Base-by-base conservation (phyloP, 805 yeast species). In the Candida hispaniensis region DNA sequence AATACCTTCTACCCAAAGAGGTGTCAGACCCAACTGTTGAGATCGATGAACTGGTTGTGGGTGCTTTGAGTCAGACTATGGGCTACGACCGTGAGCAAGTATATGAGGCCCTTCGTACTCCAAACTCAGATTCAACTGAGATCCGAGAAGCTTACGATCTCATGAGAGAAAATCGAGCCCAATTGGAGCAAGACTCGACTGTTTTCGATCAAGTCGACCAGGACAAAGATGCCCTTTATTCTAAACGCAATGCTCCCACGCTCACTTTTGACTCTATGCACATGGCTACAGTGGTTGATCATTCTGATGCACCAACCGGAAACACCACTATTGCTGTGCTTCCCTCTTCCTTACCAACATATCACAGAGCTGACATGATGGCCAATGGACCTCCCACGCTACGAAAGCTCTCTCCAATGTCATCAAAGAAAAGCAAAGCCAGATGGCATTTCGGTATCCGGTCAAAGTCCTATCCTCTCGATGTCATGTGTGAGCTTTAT, bases 401-500 rank as follows among this genome's bases (percentile, higher is more conserved):
- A 27, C 55, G 56, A 43, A 53, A 57, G 39, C 47, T 52, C 22
- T 47, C 52, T 18, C 61, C 63, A 6, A 44, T 75, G 13, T 67
- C 76, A 14, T 67, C 79, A 29, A 85, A 88, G 56, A 83, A 82
- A 55, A 79, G 88, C 42, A 88, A 85, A 58, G 82, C 94, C 5
- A 75, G 94, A 58, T 91, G 98, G 98, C 98, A 91, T 63, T 91
- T 91, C 53, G 98, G 98, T 45, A 91, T 91, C 42, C 68, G 98
- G 53, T 83, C 95, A 6, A 69, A 96, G 49, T 82, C 95, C 1
- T 91, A 91, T 54, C 97, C 98, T 19, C 65, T 91, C 47, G 98
- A 91, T 56, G 98, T 91, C 3, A 91, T 91, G 97, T 95, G 96
- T 16, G 98, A 91, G 55, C 86, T 91, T 26, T 91, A 91, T 59